phyloP scores from a whole-genome alignment of 2,329 filamentous ascomycete species.

The Sarocladiaceae sp. region DNA sequence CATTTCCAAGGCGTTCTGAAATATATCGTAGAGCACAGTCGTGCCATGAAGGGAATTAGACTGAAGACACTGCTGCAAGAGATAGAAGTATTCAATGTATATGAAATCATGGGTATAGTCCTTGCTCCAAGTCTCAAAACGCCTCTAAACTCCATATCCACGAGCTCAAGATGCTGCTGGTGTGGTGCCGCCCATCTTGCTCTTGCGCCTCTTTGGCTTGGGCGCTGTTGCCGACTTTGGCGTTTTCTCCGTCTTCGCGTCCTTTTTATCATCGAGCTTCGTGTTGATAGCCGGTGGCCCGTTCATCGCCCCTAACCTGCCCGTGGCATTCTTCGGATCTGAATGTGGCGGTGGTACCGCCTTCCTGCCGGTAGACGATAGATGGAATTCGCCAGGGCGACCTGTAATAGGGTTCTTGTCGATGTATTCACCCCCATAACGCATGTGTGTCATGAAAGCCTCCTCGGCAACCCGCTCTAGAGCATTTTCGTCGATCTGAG shows the following conservation, averaged over 20 bases:
- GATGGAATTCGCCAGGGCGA: constrained; percentile 60
- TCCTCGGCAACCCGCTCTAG: constrained; percentile 51
- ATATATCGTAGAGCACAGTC: too few species aligned
- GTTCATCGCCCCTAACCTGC: constrained; percentile 28
- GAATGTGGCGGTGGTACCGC: constrained; percentile 27
- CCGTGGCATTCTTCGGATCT: constrained; percentile 20
- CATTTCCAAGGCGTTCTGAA: not conserved
- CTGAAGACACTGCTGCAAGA: too few species aligned
- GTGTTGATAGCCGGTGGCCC: constrained; percentile 33
- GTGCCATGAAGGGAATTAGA: too few species aligned
- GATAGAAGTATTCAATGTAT: too few species aligned
- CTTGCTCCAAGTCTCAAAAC: not conserved
- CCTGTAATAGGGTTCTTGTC: constrained; percentile 67
- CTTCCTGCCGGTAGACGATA: constrained; percentile 57
- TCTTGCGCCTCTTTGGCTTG: constrained; percentile 45
- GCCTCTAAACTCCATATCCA: not conserved
- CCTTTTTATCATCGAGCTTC: constrained; percentile 41
- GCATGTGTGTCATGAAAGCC: constrained; percentile 52
- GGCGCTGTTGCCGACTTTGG: constrained; percentile 35
- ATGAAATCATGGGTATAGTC: constrained; percentile 4
- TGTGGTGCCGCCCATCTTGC: constrained; percentile 35
- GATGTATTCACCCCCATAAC: constrained; percentile 60
- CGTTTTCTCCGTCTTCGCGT: constrained; percentile 39
- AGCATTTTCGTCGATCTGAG: constrained; percentile 33
- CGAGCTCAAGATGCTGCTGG: constrained; percentile 19